Conservation (phyloP, 2,329 filamentous ascomycete genomes). For the Fusarium sp. region DNA sequence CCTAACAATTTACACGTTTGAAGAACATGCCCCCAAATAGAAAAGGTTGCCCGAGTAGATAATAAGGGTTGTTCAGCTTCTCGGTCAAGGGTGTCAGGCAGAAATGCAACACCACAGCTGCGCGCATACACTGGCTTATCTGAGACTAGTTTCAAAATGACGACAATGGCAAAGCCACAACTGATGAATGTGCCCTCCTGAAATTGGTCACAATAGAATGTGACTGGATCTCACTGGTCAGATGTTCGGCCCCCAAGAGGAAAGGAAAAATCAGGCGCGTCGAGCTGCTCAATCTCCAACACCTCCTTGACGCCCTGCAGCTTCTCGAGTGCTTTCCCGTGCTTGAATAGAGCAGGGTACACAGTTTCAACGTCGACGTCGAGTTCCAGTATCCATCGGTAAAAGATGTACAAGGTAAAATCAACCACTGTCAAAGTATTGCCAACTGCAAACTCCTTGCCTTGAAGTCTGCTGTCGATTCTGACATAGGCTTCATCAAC, state of each 20-base stretch:
- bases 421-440: constrained; percentile 24
- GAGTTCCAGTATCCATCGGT: constrained; percentile 22
- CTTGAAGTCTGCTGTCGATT: constrained; percentile 2
- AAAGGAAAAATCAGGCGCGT: background rate
- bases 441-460: constrained; percentile 7
- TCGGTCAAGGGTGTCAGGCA: background rate
- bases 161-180: background rate
- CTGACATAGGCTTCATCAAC: constrained; percentile 7
- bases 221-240: background rate
- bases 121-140: background rate
- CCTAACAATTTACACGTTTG: background rate
- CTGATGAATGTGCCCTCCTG: background rate
- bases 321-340: background rate
- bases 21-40: background rate
- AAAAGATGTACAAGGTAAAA: constrained; percentile 36
- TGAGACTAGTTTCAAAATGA: background rate
- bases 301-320: constrained; percentile 14
- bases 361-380: constrained; percentile 17
- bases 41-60: background rate
- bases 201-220: background rate
- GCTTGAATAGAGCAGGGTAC: constrained; percentile 2
- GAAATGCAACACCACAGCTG: background rate
- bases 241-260: background rate
- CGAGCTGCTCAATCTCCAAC: constrained; percentile 6
- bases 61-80: background rate